Percentiles rank a stretch among this genome's conserved stretches.
Evolutionary conservation across 805 yeast genomes (phyloP).

Genomic region (Pichia nanzhaoensis): DNA sequence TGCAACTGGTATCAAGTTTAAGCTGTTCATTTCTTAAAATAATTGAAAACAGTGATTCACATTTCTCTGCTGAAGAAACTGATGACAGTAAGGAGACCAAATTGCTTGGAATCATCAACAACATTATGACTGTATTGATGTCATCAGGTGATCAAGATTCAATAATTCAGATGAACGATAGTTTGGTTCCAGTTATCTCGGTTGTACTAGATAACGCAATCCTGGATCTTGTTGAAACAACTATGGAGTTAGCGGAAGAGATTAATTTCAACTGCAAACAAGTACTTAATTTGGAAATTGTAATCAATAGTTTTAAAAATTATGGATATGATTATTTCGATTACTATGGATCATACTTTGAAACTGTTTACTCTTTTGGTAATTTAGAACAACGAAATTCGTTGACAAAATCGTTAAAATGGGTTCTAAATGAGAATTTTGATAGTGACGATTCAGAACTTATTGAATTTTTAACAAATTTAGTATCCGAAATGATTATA

Average conservation of each 20-base stretch:
- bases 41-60: slow-evolving; percentile 36
- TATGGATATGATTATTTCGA: slow-evolving; percentile 48
- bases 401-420: slow-evolving; percentile 20
- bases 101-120: slow-evolving; percentile 72
- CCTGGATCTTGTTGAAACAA: slow-evolving; percentile 70
- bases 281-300: slow-evolving; percentile 29
- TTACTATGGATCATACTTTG: slow-evolving; percentile 42
- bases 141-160: slow-evolving; percentile 68
- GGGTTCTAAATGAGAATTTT: slow-evolving; percentile 15
- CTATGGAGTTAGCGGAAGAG: slow-evolving; percentile 63
- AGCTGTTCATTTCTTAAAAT: slow-evolving; percentile 68
- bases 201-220: slow-evolving; percentile 59
- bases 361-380: slow-evolving; percentile 41
- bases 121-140: slow-evolving; percentile 72
- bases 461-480: slow-evolving; percentile 18
- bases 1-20: slow-evolving; percentile 54
- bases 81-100: slow-evolving; percentile 63
- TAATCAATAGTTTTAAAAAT: slow-evolving; percentile 41
- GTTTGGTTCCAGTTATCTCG: slow-evolving; percentile 61
- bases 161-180: slow-evolving; percentile 46
- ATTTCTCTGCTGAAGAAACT: slow-evolving; percentile 21
- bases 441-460: slow-evolving; percentile 20
- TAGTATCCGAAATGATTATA: slow-evolving; percentile 13
- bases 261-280: slow-evolving; percentile 53
- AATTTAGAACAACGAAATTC: slow-evolving; percentile 15